Base-by-base conservation (phyloP, 257 asterid species). In the Nemophila menziesii region DNA sequence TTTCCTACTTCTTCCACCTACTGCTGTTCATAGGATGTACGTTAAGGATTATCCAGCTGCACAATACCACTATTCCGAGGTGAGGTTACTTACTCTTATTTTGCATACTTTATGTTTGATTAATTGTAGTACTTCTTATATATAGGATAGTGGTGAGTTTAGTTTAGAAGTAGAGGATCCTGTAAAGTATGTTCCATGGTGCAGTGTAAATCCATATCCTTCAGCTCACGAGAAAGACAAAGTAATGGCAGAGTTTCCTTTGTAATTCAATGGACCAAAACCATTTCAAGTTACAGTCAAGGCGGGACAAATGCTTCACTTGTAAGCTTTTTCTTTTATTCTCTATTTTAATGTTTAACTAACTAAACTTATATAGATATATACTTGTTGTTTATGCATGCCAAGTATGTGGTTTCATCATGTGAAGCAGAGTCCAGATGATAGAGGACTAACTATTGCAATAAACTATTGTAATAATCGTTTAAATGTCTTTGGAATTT, bases 321-420 rank as follows among this genome's bases (percentile, higher is more conserved):
- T 87, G 97, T 87, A 57, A 79, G 97, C 24, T 40, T 61, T 42
- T 51, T 21, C 37, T 43, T 22, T n/a, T 16, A n/a, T 38, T 8
- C 16, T 20, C 23, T 34, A 46, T 48, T 44, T 17, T 10, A 14
- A 26, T 26, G 6, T 26, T 26, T 10, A 26, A 26, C 6, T 26
- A 26, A 5, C 10, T 26, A 4, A 26, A 26, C 33, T 26, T 26
- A 26, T 4, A 14, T 22, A 11, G 16, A 44, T 26, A 12, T 5
- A 26, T 40, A 16, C 9, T 24, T n/a, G 49, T 29, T 22, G 3
- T 29, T 16, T 60, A 20, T 68, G 74, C 85, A 89, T 95, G 90
- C 97, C 98, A 3, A 84, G 94, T 70, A 84, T 80, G 95, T 89
- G 98, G 95, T 89, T 78, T 64, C 95, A 84, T 61, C 90, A 89